Evolutionary conservation across 495 filamentous ascomycete genomes (phyloP), one percentile per base, ranked within the genome.

Genomic region (Wilcoxina mikolae): DNA sequence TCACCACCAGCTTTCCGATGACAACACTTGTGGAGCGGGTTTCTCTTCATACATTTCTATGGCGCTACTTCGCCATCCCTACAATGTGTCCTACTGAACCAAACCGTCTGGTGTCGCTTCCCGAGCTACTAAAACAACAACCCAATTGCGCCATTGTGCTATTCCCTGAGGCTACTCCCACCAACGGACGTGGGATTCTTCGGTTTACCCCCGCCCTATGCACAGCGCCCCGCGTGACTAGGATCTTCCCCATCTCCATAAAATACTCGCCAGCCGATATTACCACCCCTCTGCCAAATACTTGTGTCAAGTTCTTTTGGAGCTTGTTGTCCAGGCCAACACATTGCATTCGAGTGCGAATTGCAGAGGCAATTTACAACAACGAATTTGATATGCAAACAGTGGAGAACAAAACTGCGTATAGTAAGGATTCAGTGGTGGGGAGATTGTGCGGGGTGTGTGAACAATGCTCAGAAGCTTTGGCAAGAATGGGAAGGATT

Each of bases 91-190:
- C 79, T 0, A 69, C 74, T 0, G 68, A 72, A 0, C 68, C 68
- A 4, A 67, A 77, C 1, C 63, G 64, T 7, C 69, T 90, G 3
- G 23, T 33, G 27, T 56, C 60, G 7, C 51, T 63, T 17, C 51
- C 60, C 24, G 70, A 76, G 0, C 73, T 98, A 4, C 57, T 86
- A 20, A 65, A 72, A 33, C 72, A 76, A 51, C 74, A 95, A 67
- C 87, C 86, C 1, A 73, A 76, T 57, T 75, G 85, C 17, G 75
- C 82, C 33, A 75, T 98, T 59, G 86, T 82, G 49, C 76, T 94
- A 0, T 95, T 95, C 69, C 87, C 90, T 2, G 90, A 95, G 67
- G 85, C 83, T 71, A 94, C 83, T 9, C 94, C 90, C 1, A 94
- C 89, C 27, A 98, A 98, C 65, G 87, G 88, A 50, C 79, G 82